Conservation (phyloP, 495 filamentous ascomycete genomes). For the Xylaria curta region DNA sequence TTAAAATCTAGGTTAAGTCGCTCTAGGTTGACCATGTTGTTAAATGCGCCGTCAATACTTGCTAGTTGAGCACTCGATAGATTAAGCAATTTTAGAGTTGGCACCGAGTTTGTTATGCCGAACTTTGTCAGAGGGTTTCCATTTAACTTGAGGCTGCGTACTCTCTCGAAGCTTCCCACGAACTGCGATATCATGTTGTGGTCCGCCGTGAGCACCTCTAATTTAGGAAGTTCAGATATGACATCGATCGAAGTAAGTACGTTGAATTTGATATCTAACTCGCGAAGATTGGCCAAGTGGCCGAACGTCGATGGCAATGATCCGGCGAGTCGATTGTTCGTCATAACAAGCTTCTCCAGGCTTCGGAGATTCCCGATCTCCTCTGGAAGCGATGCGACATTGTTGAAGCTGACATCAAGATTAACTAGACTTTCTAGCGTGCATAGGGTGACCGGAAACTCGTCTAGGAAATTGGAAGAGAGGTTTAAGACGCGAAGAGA, state of each 20-base stretch:
- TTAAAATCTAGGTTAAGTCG: slow-evolving; percentile 93
- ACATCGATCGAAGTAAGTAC: slow-evolving; percentile 83
- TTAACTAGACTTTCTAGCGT: slow-evolving; percentile 83
- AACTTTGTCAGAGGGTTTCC: slow-evolving; percentile 94
- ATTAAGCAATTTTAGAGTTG: slow-evolving; percentile 83
- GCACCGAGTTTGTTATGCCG: slow-evolving; percentile 75
- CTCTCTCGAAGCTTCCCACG: slow-evolving; percentile 79
- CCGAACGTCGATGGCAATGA: slow-evolving; percentile 73
- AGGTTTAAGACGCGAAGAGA: slow-evolving; percentile 82
- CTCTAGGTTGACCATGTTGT: slow-evolving; percentile 82
- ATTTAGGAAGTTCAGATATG: slow-evolving; percentile 76
- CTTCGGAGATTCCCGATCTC: slow-evolving; percentile 77
- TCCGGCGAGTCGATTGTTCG: slow-evolving; percentile 86
- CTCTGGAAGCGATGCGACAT: slow-evolving; percentile 74
- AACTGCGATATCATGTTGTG: slow-evolving; percentile 93
- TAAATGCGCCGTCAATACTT: slow-evolving; percentile 84
- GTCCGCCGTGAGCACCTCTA: slow-evolving; percentile 85
- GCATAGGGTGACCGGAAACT: slow-evolving; percentile 85
- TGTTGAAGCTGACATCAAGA: slow-evolving; percentile 96
- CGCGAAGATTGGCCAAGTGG: slow-evolving; percentile 76
- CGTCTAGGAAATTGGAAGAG: slow-evolving; percentile 87
- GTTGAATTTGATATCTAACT: slow-evolving; percentile 95
- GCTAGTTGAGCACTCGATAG: slow-evolving; percentile 87
- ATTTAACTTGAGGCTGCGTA: slow-evolving; percentile 84
- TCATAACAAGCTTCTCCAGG: slow-evolving; percentile 90